A percentile compares a stretch with the other conserved stretches of the same genome.
These are phyloP conservation scores for Bruguiera hainesii DNA, from an alignment of 441 rosid genomes.

Conservation along the genomic window DNA sequence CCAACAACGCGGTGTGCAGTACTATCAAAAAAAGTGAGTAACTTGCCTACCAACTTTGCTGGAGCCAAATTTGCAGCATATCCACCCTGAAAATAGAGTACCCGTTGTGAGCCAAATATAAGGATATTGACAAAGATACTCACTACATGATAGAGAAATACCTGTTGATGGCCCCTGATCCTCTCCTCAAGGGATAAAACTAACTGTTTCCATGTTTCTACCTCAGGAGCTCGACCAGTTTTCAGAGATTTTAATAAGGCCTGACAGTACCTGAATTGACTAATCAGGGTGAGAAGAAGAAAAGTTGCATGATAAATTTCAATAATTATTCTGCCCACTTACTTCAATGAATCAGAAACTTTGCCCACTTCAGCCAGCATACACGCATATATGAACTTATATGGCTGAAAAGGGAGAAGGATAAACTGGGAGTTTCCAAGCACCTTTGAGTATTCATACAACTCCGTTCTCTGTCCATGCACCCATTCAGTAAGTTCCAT, in stretches of 20 bases:
- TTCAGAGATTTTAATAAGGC: slow-evolving; percentile 75
- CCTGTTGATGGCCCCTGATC: slow-evolving; percentile 86
- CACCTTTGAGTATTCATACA: slow-evolving; percentile 76
- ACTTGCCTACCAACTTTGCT: slow-evolving; percentile 72
- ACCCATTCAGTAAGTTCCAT: slow-evolving; percentile 20
- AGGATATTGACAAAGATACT: not conserved
- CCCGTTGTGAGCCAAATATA: slow-evolving; percentile 10
- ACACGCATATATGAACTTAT: slow-evolving; percentile 69
- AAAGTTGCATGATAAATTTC: slow-evolving; percentile 14
- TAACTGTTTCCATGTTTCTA: slow-evolving; percentile 75
- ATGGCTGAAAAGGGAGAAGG: slow-evolving; percentile 73
- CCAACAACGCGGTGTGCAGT: slow-evolving; percentile 95
- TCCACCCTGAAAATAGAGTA: slow-evolving; percentile 65
- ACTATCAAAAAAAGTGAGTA: slow-evolving; percentile 79
- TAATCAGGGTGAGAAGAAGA: slow-evolving; percentile 18
- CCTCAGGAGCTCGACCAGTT: slow-evolving; percentile 78
- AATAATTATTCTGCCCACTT: slow-evolving; percentile 27
- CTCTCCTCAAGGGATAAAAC: slow-evolving; percentile 80
- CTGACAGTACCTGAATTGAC: slow-evolving; percentile 81
- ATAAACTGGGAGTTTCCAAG: slow-evolving; percentile 78
- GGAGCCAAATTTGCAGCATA: slow-evolving; percentile 76
- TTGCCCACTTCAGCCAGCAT: slow-evolving; percentile 87
- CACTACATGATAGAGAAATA: slow-evolving; percentile 22
- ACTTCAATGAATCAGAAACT: slow-evolving; percentile 76
- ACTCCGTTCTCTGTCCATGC: slow-evolving; percentile 70